Percentiles rank a stretch among this genome's conserved stretches.
Evolutionary conservation across 1,284 basidiomycete species (phyloP).

Genomic region (Ganoderma meredithae): DNA sequence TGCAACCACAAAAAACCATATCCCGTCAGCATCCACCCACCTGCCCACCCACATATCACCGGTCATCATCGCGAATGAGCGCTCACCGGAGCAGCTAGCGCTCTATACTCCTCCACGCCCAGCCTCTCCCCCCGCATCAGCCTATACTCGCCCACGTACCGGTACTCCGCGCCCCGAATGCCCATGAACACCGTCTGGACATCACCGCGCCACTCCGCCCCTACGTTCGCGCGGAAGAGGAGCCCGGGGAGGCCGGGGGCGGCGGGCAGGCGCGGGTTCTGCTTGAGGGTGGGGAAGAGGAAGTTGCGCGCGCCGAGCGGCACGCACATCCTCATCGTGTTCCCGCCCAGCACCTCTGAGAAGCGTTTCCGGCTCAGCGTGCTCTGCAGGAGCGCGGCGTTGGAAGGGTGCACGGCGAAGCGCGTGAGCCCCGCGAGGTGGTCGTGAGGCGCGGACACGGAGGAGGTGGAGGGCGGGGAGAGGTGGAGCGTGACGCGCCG

Average conservation of each 20-base stretch:
- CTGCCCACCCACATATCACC: background rate
- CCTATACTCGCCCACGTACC: conserved; percentile 37
- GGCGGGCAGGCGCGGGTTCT: conserved; percentile 32
- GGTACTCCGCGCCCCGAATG: conserved; percentile 14
- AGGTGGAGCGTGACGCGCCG: background rate
- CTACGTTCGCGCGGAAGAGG: conserved; percentile 23
- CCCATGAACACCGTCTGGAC: conserved; percentile 32
- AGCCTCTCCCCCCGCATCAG: conserved; percentile 20
- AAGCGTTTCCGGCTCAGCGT: conserved; percentile 27
- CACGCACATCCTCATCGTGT: conserved; percentile 17
- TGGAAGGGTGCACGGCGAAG: conserved; percentile 11
- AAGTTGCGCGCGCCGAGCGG: conserved; percentile 25
- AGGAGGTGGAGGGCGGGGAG: background rate
- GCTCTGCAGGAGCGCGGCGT: conserved; percentile 17
- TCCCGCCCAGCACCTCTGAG: conserved; percentile 25
- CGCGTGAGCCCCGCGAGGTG: conserved; percentile 1
- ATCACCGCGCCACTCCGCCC: conserved; percentile 17
- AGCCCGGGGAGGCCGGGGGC: conserved; percentile 32
- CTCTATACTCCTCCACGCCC: conserved; percentile 28
- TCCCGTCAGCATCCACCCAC: background rate
- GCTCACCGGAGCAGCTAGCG: background rate
- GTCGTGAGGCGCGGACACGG: background rate
- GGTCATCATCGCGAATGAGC: background rate
- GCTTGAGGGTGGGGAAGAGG: conserved; percentile 27
- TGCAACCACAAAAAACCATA: background rate